phyloP scores from a whole-genome alignment of 1,284 basidiomycete species.

The Apiotrichum gracile region DNA sequence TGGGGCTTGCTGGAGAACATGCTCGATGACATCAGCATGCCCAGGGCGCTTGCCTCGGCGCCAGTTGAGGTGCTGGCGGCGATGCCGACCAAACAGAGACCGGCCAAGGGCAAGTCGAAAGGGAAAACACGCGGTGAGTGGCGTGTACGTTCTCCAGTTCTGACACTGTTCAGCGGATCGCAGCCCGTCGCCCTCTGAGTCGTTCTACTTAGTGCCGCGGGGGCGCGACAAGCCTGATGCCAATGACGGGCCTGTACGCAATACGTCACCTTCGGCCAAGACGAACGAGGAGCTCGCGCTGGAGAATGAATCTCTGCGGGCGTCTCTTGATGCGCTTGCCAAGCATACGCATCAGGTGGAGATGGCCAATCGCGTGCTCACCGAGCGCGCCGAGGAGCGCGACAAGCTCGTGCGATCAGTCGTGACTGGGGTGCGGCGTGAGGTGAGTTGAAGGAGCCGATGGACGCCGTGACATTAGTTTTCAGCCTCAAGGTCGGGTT shows the following conservation, averaged over 20 bases:
- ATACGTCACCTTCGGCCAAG: slow-evolving; percentile 23
- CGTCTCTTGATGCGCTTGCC: slow-evolving; percentile 42
- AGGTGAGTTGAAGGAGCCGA: too few relatives aligned
- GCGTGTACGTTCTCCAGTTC: too few relatives aligned
- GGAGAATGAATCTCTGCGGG: slow-evolving; percentile 43
- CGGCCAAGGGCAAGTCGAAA: not conserved
- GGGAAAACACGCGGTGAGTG: not conserved
- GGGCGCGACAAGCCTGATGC: not conserved
- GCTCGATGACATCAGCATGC: slow-evolving; percentile 44
- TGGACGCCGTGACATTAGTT: too few relatives aligned
- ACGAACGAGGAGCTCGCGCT: slow-evolving; percentile 45
- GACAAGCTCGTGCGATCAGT: slow-evolving; percentile 37
- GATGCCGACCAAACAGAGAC: not conserved
- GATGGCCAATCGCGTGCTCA: slow-evolving; percentile 25
- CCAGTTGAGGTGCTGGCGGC: not conserved
- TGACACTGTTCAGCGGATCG: slow-evolving; percentile 1
- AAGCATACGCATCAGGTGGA: slow-evolving; percentile 35
- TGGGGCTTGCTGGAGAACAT: slow-evolving; percentile 47
- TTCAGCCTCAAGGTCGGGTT: too few relatives aligned
- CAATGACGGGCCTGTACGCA: not conserved
- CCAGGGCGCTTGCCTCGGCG: slow-evolving; percentile 26
- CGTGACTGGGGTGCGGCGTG: slow-evolving; percentile 35
- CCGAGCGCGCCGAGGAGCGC: slow-evolving; percentile 28
- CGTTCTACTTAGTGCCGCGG: slow-evolving; percentile 32
- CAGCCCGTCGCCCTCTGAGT: slow-evolving; percentile 25